Base-by-base conservation (phyloP, 208 protist genomes). In the Acanthamoeba royreba region DNA sequence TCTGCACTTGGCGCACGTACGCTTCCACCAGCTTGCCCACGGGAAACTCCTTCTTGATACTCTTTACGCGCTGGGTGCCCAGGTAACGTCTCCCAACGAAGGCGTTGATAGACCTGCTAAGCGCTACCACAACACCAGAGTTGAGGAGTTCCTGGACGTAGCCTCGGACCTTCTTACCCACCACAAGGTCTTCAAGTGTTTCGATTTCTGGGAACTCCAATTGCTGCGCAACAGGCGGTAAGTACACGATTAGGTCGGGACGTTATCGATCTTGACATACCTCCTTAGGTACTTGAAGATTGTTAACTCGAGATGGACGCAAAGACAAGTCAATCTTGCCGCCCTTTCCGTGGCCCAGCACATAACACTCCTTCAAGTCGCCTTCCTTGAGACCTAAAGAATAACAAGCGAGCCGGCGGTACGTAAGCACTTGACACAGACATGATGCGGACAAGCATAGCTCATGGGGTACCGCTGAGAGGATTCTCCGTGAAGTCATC, bases 401-500 rank as follows among this genome's bases (percentile, higher is more conserved):
- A n/a, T n/a, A n/a, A n/a, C n/a, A n/a, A n/a, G n/a, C n/a, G n/a
- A n/a, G n/a, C n/a, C n/a, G n/a, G n/a, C n/a, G n/a, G n/a, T n/a
- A n/a, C n/a, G n/a, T n/a, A n/a, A n/a, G n/a, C n/a, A n/a, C n/a
- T n/a, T n/a, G n/a, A n/a, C n/a, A n/a, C n/a, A n/a, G n/a, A n/a
- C n/a, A n/a, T n/a, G n/a, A n/a, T n/a, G n/a, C n/a, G n/a, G n/a
- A n/a, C n/a, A n/a, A n/a, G n/a, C n/a, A n/a, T n/a, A n/a, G n/a
- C n/a, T n/a, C n/a, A 49, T n/a, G 4, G 22, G 46, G 33, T 89
- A 89, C 81, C 81, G 1, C n/a, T 22, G 22, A 92, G 25, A 17
- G 88, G 88, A 13, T 92, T 81, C 43, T 92, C 88, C 40, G 42
- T 47, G 88, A 55, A 92, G 43, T 92, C 88, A 28, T 92, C 88